A percentile compares a stretch with the other conserved stretches of the same genome.
These are phyloP conservation scores for Udeniomyces megalosporus DNA, from an alignment of 768 basidiomycete genomes.

Conservation along the genomic window DNA sequence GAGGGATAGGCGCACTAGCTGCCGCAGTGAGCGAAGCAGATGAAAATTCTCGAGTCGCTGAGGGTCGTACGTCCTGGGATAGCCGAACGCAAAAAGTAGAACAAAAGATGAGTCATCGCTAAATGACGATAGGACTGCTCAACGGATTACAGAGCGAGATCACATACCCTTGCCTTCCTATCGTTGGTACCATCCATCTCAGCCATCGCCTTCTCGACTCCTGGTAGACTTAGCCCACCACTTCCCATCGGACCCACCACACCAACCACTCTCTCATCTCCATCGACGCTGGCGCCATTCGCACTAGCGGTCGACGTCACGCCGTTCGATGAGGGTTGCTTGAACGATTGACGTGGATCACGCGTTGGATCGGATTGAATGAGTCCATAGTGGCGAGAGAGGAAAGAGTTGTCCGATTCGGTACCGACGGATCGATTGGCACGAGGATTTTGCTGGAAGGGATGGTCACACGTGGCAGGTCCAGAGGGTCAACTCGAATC, in stretches of 20 bases:
- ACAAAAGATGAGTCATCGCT: neutral
- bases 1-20: too few relatives aligned
- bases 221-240: slow-evolving; percentile 68
- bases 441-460: slow-evolving; percentile 38
- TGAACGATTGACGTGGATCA: slow-evolving; percentile 76
- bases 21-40: neutral
- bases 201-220: slow-evolving; percentile 67
- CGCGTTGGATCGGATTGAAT: slow-evolving; percentile 77
- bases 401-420: slow-evolving; percentile 76
- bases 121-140: too few relatives aligned
- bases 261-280: slow-evolving; percentile 33
- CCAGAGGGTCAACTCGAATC: neutral
- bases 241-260: slow-evolving; percentile 87
- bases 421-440: slow-evolving; percentile 64
- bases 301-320: neutral
- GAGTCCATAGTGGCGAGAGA: slow-evolving; percentile 78
- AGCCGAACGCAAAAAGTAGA: neutral
- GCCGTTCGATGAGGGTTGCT: slow-evolving; percentile 34
- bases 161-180: neutral
- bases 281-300: too few relatives aligned
- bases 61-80: neutral
- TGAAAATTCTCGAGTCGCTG: neutral
- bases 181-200: slow-evolving; percentile 57
- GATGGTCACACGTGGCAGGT: too few relatives aligned
- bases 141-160: neutral